Conservation (phyloP, 495 filamentous ascomycete genomes). For the Aspergillus biplanus region DNA sequence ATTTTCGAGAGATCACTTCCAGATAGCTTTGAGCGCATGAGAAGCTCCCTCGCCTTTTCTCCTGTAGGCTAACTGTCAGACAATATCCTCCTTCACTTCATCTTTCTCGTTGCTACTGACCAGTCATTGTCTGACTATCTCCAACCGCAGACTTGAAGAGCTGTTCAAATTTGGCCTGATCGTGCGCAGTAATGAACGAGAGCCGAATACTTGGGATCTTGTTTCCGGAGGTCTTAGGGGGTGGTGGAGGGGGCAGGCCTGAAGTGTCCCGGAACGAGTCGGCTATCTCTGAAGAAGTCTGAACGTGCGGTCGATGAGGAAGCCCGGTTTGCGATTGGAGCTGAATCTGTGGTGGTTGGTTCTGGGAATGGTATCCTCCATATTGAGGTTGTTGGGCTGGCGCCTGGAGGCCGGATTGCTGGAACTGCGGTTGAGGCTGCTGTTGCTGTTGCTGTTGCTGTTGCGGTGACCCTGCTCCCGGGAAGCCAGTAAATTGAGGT, state of each 20-base stretch:
- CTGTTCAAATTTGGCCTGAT: conserved; percentile 98
- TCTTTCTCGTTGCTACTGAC: conserved; percentile 38
- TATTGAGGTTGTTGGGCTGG: conserved; percentile 42
- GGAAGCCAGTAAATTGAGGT: conserved; percentile 60
- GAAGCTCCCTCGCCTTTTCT: conserved; percentile 85
- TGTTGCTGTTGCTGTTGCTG: conserved; percentile 45
- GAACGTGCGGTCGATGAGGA: conserved; percentile 45
- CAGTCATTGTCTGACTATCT: conserved; percentile 83
- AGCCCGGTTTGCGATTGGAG: conserved; percentile 46
- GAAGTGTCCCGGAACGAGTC: conserved; percentile 70
- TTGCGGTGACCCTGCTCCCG: conserved; percentile 44
- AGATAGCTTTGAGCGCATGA: conserved; percentile 83
- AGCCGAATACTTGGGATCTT: conserved; percentile 95
- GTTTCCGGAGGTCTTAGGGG: conserved; percentile 50
- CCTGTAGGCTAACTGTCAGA: conserved; percentile 43
- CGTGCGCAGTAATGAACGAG: conserved; percentile 92
- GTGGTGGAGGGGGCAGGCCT: conserved; percentile 52
- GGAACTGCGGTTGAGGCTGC: conserved; percentile 15
- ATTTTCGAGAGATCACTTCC: conserved; percentile 84
- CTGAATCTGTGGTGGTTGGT: conserved; percentile 53
- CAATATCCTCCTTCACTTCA: neutral
- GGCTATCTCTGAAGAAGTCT: conserved; percentile 84
- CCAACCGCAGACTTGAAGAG: conserved; percentile 96
- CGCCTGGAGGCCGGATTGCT: neutral
- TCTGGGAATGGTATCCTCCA: conserved; percentile 44